phyloP scores from a whole-genome alignment of 2,329 filamentous ascomycete species.

The Ascocoryne sarcoides region DNA sequence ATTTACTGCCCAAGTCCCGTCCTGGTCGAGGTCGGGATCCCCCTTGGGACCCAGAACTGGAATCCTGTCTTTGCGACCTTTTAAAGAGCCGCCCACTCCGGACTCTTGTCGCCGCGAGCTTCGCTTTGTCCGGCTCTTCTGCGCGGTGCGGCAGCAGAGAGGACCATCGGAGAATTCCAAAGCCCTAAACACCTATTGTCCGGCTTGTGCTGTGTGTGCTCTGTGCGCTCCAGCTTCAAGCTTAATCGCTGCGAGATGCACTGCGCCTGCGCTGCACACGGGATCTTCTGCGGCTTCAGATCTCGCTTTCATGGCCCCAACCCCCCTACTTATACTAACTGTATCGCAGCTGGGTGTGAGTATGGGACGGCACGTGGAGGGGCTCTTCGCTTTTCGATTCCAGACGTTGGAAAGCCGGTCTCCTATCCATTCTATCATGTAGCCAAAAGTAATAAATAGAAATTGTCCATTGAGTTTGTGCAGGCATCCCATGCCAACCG shows the following conservation, averaged over 20 bases:
- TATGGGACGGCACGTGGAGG: too few relatives aligned
- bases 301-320: constrained; percentile 5
- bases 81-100: constrained; percentile 14
- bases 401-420: too few relatives aligned
- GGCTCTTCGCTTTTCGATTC: too few relatives aligned
- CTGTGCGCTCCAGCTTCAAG: constrained; percentile 19
- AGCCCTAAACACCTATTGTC: constrained; percentile 15
- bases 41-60: too few relatives aligned
- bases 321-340: not conserved
- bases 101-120: constrained; percentile 18
- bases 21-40: too few relatives aligned
- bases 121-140: constrained; percentile 12
- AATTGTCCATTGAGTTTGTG: too few relatives aligned
- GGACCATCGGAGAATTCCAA: constrained; percentile 24
- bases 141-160: constrained; percentile 15
- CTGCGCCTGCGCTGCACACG: constrained; percentile 11
- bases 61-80: constrained; percentile 4
- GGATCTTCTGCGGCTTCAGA: constrained; percentile 13
- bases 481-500: too few relatives aligned
- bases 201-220: constrained; percentile 20
- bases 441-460: too few relatives aligned
- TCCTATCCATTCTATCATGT: too few relatives aligned
- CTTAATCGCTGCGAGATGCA: constrained; percentile 14
- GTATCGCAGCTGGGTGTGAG: too few relatives aligned
- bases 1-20: not conserved